These are phyloP conservation scores for Eragrostis tef DNA, from an alignment of 202 grass and related monocot genomes.

Conservation along the genomic window DNA sequence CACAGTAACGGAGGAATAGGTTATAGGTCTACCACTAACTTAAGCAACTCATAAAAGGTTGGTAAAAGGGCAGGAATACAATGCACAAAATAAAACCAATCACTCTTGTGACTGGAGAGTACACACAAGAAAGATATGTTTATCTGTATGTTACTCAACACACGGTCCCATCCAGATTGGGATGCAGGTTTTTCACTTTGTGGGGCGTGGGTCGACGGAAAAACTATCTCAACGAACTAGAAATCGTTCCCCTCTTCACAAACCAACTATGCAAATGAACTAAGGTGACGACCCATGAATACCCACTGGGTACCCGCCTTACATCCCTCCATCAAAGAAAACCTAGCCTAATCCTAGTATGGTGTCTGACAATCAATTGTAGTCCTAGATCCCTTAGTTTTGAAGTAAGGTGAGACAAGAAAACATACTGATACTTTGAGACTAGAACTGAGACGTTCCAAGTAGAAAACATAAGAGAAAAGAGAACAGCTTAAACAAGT, in stretches of 20 bases:
- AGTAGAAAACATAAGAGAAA: constrained; percentile 2
- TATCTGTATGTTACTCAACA: background rate
- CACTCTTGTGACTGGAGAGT: background rate
- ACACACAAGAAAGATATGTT: background rate
- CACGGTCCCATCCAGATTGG: background rate
- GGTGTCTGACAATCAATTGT: background rate
- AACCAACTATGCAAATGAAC: too few species aligned
- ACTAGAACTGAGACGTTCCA: background rate
- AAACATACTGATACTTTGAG: background rate
- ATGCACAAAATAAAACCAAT: background rate
- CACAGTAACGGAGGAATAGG: background rate
- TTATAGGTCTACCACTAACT: background rate
- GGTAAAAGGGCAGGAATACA: background rate
- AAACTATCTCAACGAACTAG: too few species aligned
- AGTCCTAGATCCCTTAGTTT: background rate
- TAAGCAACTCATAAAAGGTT: background rate
- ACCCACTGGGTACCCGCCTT: too few species aligned
- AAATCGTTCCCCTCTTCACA: too few species aligned
- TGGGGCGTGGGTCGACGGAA: too few species aligned
- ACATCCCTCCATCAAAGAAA: too few species aligned
- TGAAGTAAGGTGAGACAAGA: background rate
- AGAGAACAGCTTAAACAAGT: background rate
- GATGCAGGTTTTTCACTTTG: too few species aligned
- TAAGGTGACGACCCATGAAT: too few species aligned
- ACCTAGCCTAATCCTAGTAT: background rate